Conservation (phyloP, 768 basidiomycete genomes). For the Pisolithus tinctorius region DNA sequence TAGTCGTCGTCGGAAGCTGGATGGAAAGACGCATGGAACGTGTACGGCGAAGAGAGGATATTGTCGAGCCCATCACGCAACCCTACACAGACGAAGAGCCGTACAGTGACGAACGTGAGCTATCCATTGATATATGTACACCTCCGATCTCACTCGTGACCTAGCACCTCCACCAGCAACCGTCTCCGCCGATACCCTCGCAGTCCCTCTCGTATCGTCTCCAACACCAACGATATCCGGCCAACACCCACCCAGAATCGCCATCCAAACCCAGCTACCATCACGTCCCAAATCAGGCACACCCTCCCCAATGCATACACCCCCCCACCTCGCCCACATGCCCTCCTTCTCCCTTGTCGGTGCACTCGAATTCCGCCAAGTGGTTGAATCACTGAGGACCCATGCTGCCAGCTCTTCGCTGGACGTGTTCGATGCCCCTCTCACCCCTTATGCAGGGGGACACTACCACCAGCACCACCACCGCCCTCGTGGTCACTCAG, state of each 20-base stretch:
- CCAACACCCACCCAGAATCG: conserved; percentile 31
- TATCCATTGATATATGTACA: not conserved
- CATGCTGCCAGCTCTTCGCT: conserved; percentile 58
- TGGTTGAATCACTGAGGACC: conserved; percentile 71
- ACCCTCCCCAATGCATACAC: conserved; percentile 40
- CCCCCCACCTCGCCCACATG: conserved; percentile 43
- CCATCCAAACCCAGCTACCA: conserved; percentile 34
- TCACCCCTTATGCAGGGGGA: conserved; percentile 71
- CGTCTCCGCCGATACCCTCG: conserved; percentile 5
- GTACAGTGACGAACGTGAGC: conserved; percentile 60
- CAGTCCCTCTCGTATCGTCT: conserved; percentile 21
- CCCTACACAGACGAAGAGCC: conserved; percentile 38
- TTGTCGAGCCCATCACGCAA: conserved; percentile 36
- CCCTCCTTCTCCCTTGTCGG: conserved; percentile 90
- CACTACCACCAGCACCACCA: conserved; percentile 72
- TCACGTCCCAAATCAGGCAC: conserved; percentile 36
- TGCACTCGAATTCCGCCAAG: conserved; percentile 91
- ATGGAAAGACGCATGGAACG: conserved; percentile 54
- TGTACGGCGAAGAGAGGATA: conserved; percentile 39
- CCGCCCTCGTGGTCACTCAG: conserved; percentile 23
- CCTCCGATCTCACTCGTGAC: conserved; percentile 3
- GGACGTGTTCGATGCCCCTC: conserved; percentile 54
- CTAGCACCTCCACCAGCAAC: conserved; percentile 6
- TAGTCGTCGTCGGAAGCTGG: conserved; percentile 77
- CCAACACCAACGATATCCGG: conserved; percentile 31